Evolutionary conservation across 2,329 filamentous ascomycete genomes (phyloP).

Genomic region (Thelonectria rubi): DNA sequence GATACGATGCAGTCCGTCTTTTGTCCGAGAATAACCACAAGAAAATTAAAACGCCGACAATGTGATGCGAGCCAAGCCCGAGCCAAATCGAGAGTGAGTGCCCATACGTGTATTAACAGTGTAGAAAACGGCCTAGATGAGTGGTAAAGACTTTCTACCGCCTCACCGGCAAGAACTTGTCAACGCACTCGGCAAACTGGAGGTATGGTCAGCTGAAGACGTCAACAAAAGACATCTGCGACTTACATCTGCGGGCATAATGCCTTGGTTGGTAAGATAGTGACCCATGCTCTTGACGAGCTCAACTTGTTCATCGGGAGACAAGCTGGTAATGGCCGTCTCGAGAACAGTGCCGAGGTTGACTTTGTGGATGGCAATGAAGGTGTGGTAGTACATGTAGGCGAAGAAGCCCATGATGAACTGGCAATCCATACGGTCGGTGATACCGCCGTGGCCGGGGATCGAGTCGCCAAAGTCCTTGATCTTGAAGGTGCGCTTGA

Average conservation of each 20-base stretch:
- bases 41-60: conserved; percentile 31
- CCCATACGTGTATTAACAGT: conserved; percentile 30
- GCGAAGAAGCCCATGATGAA: conserved; percentile 99
- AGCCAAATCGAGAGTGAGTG: conserved; percentile 27
- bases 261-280: conserved; percentile 72
- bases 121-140: conserved; percentile 18
- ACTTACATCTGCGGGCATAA: conserved; percentile 47
- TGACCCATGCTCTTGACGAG: conserved; percentile 71
- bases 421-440: conserved; percentile 98
- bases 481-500: conserved; percentile 99
- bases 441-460: conserved; percentile 96
- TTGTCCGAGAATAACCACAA: conserved; percentile 18
- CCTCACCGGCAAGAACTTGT: conserved; percentile 36
- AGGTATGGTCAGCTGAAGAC: conserved; percentile 13
- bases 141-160: conserved; percentile 33
- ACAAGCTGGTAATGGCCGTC: conserved; percentile 88
- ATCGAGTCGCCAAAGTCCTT: conserved; percentile 99
- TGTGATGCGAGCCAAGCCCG: conserved; percentile 3
- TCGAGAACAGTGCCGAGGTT: conserved; percentile 90
- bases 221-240: no score
- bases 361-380: conserved; percentile 89
- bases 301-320: conserved; percentile 88
- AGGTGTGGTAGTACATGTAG: conserved; percentile 98
- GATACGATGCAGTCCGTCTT: neutral
- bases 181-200: conserved; percentile 42